phyloP scores from a whole-genome alignment of 2,329 filamentous ascomycete species.

The Fusarium pseudograminearum region DNA sequence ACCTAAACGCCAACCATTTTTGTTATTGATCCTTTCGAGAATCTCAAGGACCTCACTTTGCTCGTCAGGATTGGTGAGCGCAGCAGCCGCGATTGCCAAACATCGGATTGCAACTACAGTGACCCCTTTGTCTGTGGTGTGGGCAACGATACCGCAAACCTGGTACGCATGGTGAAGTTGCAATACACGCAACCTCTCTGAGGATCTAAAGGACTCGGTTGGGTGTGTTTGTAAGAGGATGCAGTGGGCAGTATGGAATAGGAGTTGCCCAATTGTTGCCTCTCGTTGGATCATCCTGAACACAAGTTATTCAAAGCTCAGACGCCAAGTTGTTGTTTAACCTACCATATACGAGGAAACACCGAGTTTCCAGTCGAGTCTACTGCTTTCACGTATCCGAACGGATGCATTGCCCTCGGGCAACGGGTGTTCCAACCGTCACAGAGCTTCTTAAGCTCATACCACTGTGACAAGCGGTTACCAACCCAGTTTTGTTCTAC shows the following conservation, averaged over 20 bases:
- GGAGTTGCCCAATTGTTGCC: conserved; percentile 83
- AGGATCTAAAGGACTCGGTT: conserved; percentile 67
- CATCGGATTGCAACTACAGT: conserved; percentile 83
- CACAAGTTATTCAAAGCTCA: neutral
- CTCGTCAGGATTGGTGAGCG: conserved; percentile 74
- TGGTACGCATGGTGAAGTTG: conserved; percentile 82
- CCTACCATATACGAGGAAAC: conserved; percentile 89
- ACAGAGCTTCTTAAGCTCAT: conserved; percentile 80
- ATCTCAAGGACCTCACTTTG: conserved; percentile 85
- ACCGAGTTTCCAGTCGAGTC: conserved; percentile 76
- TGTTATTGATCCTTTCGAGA: conserved; percentile 78
- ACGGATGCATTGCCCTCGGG: conserved; percentile 87
- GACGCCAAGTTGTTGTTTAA: neutral
- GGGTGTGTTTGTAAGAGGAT: conserved; percentile 86
- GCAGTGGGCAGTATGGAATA: conserved; percentile 89
- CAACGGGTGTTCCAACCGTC: conserved; percentile 84
- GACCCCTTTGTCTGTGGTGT: conserved; percentile 83
- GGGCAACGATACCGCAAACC: conserved; percentile 89
- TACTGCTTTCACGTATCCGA: conserved; percentile 79
- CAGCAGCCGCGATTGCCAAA: conserved; percentile 80
- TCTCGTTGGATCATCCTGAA: conserved; percentile 82
- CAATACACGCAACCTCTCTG: conserved; percentile 75
- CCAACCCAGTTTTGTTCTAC: conserved; percentile 74
- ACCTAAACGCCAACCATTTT: conserved; percentile 82
- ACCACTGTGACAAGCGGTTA: conserved; percentile 80